Evolutionary conservation across 371 early-diverging fungal genomes (phyloP).

Genomic region (Lichtheimia ramosa): DNA sequence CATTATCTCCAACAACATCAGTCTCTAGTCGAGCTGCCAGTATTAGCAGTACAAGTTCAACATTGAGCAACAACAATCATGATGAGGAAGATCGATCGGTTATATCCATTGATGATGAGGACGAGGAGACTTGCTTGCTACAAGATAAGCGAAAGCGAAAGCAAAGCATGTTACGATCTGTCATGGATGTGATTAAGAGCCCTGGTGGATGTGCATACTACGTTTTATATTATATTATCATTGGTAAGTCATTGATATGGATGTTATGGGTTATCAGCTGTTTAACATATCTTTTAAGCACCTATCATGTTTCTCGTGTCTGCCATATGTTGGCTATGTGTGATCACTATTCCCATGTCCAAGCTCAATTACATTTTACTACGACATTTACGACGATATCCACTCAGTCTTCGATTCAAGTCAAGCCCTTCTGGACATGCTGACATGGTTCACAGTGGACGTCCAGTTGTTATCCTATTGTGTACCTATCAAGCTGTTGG

Average conservation of each 20-base stretch:
- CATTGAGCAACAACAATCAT: neutral
- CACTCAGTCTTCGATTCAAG: slow-evolving; percentile 52
- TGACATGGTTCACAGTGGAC: slow-evolving; percentile 16
- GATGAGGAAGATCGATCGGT: neutral
- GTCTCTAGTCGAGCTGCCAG: too few relatives aligned
- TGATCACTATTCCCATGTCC: slow-evolving; percentile 94
- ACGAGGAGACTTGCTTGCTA: slow-evolving; percentile 20
- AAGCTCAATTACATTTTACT: slow-evolving; percentile 81
- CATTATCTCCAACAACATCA: neutral
- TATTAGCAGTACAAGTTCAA: too few relatives aligned
- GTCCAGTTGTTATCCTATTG: slow-evolving; percentile 56
- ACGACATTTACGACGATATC: slow-evolving; percentile 78
- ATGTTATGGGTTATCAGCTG: too few relatives aligned
- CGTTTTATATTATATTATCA: slow-evolving; percentile 45
- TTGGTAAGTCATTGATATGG: slow-evolving; percentile 37
- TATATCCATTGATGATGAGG: neutral
- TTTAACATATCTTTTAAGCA: slow-evolving; percentile 30
- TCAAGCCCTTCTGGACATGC: slow-evolving; percentile 18
- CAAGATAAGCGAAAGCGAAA: neutral
- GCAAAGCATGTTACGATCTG: neutral
- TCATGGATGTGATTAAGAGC: slow-evolving; percentile 34
- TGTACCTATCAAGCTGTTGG: slow-evolving; percentile 83
- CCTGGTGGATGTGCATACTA: slow-evolving; percentile 70
- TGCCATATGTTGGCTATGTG: slow-evolving; percentile 83
- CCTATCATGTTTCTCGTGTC: slow-evolving; percentile 82